Evolutionary conservation across 495 filamentous ascomycete species (phyloP).

Genomic region (Entonaema liquescens): DNA sequence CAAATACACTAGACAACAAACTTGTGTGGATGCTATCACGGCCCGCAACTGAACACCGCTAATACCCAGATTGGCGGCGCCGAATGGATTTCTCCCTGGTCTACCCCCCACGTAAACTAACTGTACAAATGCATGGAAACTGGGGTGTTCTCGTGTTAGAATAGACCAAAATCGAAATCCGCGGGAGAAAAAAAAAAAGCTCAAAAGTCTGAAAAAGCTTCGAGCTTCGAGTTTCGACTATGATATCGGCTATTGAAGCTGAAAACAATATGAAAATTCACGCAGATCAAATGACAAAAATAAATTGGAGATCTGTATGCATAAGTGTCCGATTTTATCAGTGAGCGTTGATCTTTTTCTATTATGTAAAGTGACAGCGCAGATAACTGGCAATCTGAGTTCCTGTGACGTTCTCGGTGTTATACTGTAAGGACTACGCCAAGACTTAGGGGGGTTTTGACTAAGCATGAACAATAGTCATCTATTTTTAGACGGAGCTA

Average conservation of each 20-base stretch:
- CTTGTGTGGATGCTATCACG: slow-evolving; percentile 9
- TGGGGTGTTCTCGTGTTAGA: slow-evolving; percentile 16
- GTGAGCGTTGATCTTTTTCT: not conserved
- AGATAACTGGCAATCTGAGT: not conserved
- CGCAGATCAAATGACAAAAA: not conserved
- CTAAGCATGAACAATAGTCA: slow-evolving; percentile 25
- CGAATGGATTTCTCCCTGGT: not conserved
- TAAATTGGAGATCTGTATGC: not conserved
- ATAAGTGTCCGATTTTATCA: not conserved
- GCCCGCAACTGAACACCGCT: slow-evolving; percentile 13
- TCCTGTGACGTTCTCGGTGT: slow-evolving; percentile 21
- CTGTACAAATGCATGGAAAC: not conserved
- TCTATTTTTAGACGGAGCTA: slow-evolving; percentile 32
- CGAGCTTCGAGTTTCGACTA: not conserved
- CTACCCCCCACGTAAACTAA: slow-evolving; percentile 2
- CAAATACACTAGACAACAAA: not conserved
- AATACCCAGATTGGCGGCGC: slow-evolving; percentile 2
- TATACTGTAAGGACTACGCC: slow-evolving; percentile 27
- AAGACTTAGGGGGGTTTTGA: slow-evolving; percentile 26
- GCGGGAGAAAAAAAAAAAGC: slow-evolving; percentile 1
- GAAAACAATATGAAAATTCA: not conserved
- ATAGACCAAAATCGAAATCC: slow-evolving; percentile 6
- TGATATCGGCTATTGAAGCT: not conserved
- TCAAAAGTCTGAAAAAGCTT: no score
- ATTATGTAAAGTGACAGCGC: not conserved